A percentile compares a stretch with the other conserved stretches of the same genome.
These are phyloP conservation scores for Streptanthus diversifolius DNA, from an alignment of 345 rosid genomes.

Conservation along the genomic window DNA sequence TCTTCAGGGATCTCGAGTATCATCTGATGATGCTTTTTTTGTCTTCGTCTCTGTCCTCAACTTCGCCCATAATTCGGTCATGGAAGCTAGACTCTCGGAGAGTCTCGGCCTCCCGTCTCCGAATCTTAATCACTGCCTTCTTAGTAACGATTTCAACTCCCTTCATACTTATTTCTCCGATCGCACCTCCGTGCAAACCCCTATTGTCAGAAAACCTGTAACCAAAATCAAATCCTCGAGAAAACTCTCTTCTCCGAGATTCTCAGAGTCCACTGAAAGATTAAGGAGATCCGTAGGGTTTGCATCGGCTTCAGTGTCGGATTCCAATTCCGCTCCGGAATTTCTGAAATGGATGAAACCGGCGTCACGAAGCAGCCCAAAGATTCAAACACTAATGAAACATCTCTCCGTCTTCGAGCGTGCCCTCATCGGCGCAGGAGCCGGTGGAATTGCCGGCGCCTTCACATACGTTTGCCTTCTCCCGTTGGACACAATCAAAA, in stretches of 20 bases:
- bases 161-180: constrained; percentile 36
- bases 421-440: constrained; percentile 79
- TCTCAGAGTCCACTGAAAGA: background rate
- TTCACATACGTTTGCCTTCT: constrained; percentile 82
- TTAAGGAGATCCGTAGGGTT: constrained; percentile 24
- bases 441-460: constrained; percentile 87
- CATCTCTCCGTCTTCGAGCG: constrained; percentile 72
- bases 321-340: constrained; percentile 14
- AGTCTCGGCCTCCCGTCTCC: constrained; percentile 41
- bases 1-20: background rate
- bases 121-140: constrained; percentile 18
- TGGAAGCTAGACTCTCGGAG: constrained; percentile 51
- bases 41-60: background rate
- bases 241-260: background rate
- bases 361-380: constrained; percentile 45
- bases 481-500: constrained; percentile 86
- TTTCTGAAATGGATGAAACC: constrained; percentile 50
- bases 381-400: constrained; percentile 49
- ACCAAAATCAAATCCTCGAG: constrained; percentile 6
- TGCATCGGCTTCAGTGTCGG: constrained; percentile 46
- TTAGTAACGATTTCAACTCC: constrained; percentile 29
- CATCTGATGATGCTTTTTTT: background rate
- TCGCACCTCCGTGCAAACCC: constrained; percentile 28
- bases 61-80: constrained; percentile 1
- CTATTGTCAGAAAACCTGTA: constrained; percentile 12